Base-by-base conservation (phyloP, 257 asterid genomes). In the Solanum habrochaites region DNA sequence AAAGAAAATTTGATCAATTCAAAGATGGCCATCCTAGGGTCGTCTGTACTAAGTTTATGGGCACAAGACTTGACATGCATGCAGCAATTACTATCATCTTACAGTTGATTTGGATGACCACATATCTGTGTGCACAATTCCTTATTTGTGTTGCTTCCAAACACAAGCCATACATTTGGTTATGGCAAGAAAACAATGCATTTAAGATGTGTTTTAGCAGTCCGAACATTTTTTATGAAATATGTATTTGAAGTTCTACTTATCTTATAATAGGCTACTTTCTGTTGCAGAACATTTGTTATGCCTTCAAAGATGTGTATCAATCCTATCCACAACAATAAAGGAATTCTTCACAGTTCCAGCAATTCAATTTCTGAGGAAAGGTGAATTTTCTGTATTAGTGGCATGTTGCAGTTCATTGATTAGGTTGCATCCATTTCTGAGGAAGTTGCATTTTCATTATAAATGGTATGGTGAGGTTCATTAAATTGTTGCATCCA, bases 301-400 rank as follows among this genome's bases (percentile, higher is more conserved):
- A 91, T 97, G 98, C 99, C 99, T 78, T 96, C 99, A 39, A 95
- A 98, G 91, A 93, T 97, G 95, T 97, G 99, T 87, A 92, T 97
- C 87, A 97, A 94, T 90, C 98, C 99, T 7, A 90, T 94, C 87
- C 99, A 97, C 92, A 97, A 96, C 87, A 90, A 91, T 87, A 95
- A 93, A 89, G 99, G 98, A 88, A 93, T 96, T 90, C 96, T 97
- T 93, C 96, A 95, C 87, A 92, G 89, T 52, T 88, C 96, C 39
- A 89, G 71, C 73, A 72, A 80, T 89, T 56, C 91, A 90, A 90
- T 31, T 86, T 90, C 93, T n/a, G 96, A 93, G 90, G 98, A 94
- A 80, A 47, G 85, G 85, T 80, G 27, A 20, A 29, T 47, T 47
- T 80, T 80, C 69, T 80, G 43, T 80, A 29, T 29, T 29, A 47